Conservation (phyloP, 345 rosid species). For the Rubroshorea leprosula region DNA sequence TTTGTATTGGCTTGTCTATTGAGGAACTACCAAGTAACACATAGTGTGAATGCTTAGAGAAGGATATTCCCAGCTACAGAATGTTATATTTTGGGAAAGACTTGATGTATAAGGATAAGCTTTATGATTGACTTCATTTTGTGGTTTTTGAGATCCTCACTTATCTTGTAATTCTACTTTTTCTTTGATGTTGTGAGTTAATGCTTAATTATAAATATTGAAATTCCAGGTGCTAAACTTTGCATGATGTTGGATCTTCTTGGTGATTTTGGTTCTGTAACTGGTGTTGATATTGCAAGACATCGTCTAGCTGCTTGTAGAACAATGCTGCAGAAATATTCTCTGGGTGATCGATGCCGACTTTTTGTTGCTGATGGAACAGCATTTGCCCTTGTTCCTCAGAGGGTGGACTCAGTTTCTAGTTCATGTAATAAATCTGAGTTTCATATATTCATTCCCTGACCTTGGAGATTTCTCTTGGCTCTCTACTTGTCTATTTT, state of each 20-base stretch:
- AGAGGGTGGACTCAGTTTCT: constrained; percentile 19
- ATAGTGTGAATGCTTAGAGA: neutral
- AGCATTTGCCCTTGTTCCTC: constrained; percentile 55
- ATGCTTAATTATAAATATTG: too few relatives aligned
- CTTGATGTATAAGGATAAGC: too few relatives aligned
- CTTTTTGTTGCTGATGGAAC: constrained; percentile 90
- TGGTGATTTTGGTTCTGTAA: constrained; percentile 70
- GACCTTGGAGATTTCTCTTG: neutral
- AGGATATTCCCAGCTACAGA: neutral
- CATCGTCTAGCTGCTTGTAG: constrained; percentile 90
- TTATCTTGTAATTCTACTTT: neutral
- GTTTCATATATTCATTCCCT: neutral
- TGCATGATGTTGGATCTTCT: constrained; percentile 79
- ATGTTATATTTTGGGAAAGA: too few relatives aligned
- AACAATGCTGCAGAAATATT: constrained; percentile 79
- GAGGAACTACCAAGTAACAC: too few relatives aligned
- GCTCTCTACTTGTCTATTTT: constrained; percentile 3
- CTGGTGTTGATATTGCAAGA: constrained; percentile 87
- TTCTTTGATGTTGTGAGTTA: neutral
- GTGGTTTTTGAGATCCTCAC: neutral
- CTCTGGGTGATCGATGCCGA: constrained; percentile 57
- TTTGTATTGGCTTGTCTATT: too few relatives aligned
- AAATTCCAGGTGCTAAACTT: constrained; percentile 81
- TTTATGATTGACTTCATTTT: neutral
- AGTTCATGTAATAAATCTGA: constrained; percentile 34